Base-by-base conservation (phyloP, 495 filamentous ascomycete genomes). In the Physcia stellaris region DNA sequence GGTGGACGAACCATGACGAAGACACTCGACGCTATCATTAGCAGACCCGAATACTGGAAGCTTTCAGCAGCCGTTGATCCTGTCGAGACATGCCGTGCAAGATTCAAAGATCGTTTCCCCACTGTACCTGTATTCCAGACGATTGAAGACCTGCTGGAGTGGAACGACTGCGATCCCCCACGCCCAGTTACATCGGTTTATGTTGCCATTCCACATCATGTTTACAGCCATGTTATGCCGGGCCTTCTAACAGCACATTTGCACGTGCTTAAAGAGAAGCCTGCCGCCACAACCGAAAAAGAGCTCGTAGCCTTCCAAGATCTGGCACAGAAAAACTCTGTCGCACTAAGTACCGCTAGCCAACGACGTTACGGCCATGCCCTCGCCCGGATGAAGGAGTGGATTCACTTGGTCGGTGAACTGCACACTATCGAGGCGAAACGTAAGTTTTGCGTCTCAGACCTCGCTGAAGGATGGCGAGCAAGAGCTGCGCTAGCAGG, bases 251-350 rank as follows among this genome's bases (percentile, higher is more conserved):
- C 15, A 7, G 17, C 6, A 7, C 33, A 28, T 5, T 20, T 43
- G 22, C 34, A 37, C 24, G 41, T 43, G 23, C 34, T 43, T 5
- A 43, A 43, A 21, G 41, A 43, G 18, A 43, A 43, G 24, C 41
- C 41, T 13, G 41, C 41, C 10, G 41, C 11, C 16, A 38, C 28
- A 35, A 37, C 3, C n/a, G 13, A 7, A 17, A n/a, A 29, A 13
- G 41, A 37, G 24, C 24, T 43, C 13, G 11, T 13, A 18, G 13
- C 13, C n/a, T 39, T 28, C 24, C 36, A 39, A 28, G 23, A 28
- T 23, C 23, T 39, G 20, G 23, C 36, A 24, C 36, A 19, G 19
- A 12, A 12, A 11, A 24, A 39, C 23, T 19, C 15, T 13, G 36
- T 27, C 11, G 12, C 11, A 10, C 36, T 39, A 10, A 13, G 15